A percentile compares a stretch with the other conserved stretches of the same genome.
phyloP scores from a whole-genome alignment of 108 stramenopile genomes.

The Phaeodactylum tricornutum region DNA sequence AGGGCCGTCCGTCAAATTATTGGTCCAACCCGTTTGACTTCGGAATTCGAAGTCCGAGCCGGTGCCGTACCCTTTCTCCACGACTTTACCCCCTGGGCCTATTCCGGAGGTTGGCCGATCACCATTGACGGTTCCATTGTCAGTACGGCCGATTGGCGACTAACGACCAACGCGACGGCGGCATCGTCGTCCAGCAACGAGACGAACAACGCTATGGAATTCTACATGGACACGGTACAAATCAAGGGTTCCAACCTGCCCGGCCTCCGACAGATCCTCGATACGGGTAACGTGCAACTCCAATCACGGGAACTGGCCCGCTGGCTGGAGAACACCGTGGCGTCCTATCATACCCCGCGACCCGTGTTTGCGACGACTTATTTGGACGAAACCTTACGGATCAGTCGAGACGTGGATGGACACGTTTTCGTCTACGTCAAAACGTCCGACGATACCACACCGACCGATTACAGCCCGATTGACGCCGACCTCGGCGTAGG shows the following conservation, averaged over 20 bases:
- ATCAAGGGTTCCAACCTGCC: conserved; percentile 80
- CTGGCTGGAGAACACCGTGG: conserved; percentile 47
- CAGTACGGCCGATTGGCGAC: conserved; percentile 52
- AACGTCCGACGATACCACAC: conserved; percentile 27
- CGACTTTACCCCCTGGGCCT: conserved; percentile 44
- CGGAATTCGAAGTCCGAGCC: conserved; percentile 78
- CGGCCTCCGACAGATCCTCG: conserved; percentile 43
- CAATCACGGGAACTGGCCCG: conserved; percentile 44
- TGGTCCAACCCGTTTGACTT: conserved; percentile 26
- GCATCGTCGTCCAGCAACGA: conserved; percentile 9
- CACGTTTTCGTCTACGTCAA: conserved; percentile 69
- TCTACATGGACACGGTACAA: conserved; percentile 69
- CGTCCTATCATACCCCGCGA: conserved; percentile 45
- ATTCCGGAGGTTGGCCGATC: conserved; percentile 69
- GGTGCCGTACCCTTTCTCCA: conserved; percentile 70
- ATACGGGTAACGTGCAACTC: conserved; percentile 34
- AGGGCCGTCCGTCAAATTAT: conserved; percentile 74
- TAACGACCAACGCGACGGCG: conserved; percentile 18
- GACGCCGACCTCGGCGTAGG: conserved; percentile 64
- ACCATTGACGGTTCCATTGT: conserved; percentile 80
- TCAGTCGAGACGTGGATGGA: conserved; percentile 73
- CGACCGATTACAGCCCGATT: conserved; percentile 50
- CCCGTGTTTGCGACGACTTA: conserved; percentile 58
- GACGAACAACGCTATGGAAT: background rate
- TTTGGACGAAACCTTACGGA: conserved; percentile 42